Evolutionary conservation across 305 asterid genomes (phyloP).

Genomic region (Solanum hybrid): DNA sequence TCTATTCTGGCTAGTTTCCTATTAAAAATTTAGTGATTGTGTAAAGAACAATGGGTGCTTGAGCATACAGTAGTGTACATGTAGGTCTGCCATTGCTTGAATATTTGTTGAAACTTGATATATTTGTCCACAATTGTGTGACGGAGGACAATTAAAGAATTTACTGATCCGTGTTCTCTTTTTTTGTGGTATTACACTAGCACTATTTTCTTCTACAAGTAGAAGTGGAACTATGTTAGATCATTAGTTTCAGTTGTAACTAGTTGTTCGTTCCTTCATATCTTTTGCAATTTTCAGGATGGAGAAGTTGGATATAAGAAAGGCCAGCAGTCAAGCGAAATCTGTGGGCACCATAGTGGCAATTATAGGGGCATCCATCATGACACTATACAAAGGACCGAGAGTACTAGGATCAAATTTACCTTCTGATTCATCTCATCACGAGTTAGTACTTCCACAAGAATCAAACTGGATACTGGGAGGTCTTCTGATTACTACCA

Average conservation of each 20-base stretch:
- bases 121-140: background rate
- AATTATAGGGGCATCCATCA: conserved; percentile 20
- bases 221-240: background rate
- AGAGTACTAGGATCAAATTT: background rate
- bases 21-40: background rate
- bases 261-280: background rate
- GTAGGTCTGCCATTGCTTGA: background rate
- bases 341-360: conserved; percentile 25
- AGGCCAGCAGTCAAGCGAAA: conserved; percentile 18
- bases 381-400: conserved; percentile 28
- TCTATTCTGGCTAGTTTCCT: background rate
- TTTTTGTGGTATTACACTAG: background rate
- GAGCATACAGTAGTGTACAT: background rate
- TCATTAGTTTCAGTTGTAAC: background rate
- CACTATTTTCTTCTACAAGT: background rate
- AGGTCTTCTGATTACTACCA: conserved; percentile 13
- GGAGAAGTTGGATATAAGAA: conserved; percentile 20
- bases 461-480: conserved; percentile 26
- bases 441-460: background rate
- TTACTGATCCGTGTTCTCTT: background rate
- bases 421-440: background rate
- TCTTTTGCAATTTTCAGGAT: conserved; percentile 6
- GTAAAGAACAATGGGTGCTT: background rate
- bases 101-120: background rate
- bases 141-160: background rate